Percentiles rank a stretch among this genome's conserved stretches.
phyloP scores from a whole-genome alignment of 2,329 filamentous ascomycete genomes.

The Ilyonectria robusta region DNA sequence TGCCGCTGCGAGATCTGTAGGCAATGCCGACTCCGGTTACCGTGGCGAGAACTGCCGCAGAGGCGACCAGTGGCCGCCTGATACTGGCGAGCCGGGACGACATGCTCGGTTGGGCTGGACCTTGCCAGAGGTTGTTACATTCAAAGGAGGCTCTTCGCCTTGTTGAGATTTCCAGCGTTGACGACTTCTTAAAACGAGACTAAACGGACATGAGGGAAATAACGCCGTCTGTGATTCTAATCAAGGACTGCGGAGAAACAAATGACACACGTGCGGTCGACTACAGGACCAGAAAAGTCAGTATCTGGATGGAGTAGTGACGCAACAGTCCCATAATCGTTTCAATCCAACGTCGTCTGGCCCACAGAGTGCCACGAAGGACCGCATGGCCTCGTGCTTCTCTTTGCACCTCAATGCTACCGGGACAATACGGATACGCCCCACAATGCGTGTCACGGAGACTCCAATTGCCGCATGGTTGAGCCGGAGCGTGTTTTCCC shows the following conservation, averaged over 20 bases:
- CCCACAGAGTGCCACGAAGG: slow-evolving; percentile 3
- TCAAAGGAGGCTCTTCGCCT: neutral
- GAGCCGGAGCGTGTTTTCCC: slow-evolving; percentile 7
- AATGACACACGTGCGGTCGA: neutral
- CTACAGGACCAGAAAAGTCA: slow-evolving; percentile 2
- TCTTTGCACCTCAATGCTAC: neutral
- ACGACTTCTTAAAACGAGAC: neutral
- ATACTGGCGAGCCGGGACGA: slow-evolving; percentile 53
- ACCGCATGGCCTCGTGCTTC: neutral
- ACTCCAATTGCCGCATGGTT: slow-evolving; percentile 13
- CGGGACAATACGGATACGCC: neutral
- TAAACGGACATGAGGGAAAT: neutral
- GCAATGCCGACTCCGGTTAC: slow-evolving; percentile 50
- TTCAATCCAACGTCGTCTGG: neutral
- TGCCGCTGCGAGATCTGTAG: slow-evolving; percentile 49
- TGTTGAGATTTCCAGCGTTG: neutral
- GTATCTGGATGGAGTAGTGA: slow-evolving; percentile 12
- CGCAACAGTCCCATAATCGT: slow-evolving; percentile 4
- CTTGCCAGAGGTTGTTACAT: neutral
- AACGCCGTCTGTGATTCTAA: neutral
- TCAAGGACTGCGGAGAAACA: neutral
- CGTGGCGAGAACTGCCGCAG: slow-evolving; percentile 48
- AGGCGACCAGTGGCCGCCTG: slow-evolving; percentile 53
- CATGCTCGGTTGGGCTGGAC: slow-evolving; percentile 45
- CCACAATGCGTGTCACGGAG: slow-evolving; percentile 3